Base-by-base conservation (phyloP, 176 grass and related monocot species). In the Ampelocalamus luodianensis region DNA sequence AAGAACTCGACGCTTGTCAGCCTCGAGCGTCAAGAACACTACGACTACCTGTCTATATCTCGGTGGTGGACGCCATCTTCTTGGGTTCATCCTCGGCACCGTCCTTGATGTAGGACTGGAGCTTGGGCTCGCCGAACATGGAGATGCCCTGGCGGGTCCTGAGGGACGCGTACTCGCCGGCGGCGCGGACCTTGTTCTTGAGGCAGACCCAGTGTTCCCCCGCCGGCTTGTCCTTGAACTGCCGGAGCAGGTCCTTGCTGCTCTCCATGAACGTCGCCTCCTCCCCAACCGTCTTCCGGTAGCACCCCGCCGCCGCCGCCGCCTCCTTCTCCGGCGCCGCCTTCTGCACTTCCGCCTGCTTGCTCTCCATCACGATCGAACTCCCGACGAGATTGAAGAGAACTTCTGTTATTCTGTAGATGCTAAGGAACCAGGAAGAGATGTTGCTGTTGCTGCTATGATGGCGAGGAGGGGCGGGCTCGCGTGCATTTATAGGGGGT, bases 161-260 rank as follows among this genome's bases (percentile, higher is more conserved):
- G 68, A 72, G 68, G 20, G 32, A 14, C 72, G 82, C 74, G 81
- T 78, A 79, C 44, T 89, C 66, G 36, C 87, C 65, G 66, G 86
- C 73, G 45, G 50, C 71, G 59, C 51, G 65, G 45, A 83, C 71
- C 61, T 78, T 89, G 86, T 84, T 91, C 86, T 91, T 91, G 76
- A 94, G 46, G 80, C 79, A 87, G 53, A 77, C 80, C 92, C 92
- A 91, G 56, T 65, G 83, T 18, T 32, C 53, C 18, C 60, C 68
- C 46, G 67, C 86, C 22, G 73, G 68, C 64, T 65, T 74, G 65
- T 40, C 80, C 64, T 77, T 89, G 46, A 89, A 83, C 66, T 75
- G 73, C 10, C 67, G 72, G 56, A 83, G 20, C 65, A 80, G 79
- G 66, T 89, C 88, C 76, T 54, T 68, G 45, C 80, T 70, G 63